Conservation (phyloP, 2,329 filamentous ascomycete species). For the Falciphora oryzae region DNA sequence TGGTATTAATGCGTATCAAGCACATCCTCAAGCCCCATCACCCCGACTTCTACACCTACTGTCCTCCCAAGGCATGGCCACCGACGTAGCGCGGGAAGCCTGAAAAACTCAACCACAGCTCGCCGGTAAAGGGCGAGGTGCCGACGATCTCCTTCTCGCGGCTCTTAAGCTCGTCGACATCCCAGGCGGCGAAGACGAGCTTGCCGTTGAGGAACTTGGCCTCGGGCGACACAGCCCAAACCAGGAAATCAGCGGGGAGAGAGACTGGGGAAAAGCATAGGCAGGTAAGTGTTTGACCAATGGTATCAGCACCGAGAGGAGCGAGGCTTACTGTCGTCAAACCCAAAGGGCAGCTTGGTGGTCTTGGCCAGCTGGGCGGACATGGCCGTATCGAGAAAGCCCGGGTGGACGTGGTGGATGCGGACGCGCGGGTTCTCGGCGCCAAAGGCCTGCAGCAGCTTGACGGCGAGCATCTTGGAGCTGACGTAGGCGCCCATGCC, state of each 20-base stretch:
- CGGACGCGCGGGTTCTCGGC: slow-evolving; percentile 32
- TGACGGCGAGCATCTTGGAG: slow-evolving; percentile 35
- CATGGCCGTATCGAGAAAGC: slow-evolving; percentile 26
- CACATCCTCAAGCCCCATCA: too few relatives aligned
- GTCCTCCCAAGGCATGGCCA: too few relatives aligned
- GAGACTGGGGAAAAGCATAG: slow-evolving; percentile 15
- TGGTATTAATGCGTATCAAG: too few relatives aligned
- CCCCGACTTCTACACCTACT: too few relatives aligned
- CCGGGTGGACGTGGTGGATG: slow-evolving; percentile 38
- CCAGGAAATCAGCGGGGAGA: slow-evolving; percentile 34
- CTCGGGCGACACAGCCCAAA: slow-evolving; percentile 39
- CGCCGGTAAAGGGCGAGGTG: too few relatives aligned
- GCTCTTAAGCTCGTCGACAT: slow-evolving; percentile 27
- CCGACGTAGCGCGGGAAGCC: too few relatives aligned
- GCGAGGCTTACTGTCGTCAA: slow-evolving; percentile 15
- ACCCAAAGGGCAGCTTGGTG: slow-evolving; percentile 12
- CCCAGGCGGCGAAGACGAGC: slow-evolving; percentile 45
- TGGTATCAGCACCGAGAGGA: slow-evolving; percentile 6
- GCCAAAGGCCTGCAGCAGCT: slow-evolving; percentile 35
- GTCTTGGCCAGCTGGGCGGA: not conserved
- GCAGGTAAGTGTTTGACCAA: too few relatives aligned
- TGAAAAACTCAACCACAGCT: too few relatives aligned
- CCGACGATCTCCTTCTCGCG: slow-evolving; percentile 12
- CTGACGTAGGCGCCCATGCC: slow-evolving; percentile 33
- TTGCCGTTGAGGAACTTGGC: slow-evolving; percentile 40